phyloP scores from a whole-genome alignment of 148 eudicot genomes.

The Rhododendron griersonianum region DNA sequence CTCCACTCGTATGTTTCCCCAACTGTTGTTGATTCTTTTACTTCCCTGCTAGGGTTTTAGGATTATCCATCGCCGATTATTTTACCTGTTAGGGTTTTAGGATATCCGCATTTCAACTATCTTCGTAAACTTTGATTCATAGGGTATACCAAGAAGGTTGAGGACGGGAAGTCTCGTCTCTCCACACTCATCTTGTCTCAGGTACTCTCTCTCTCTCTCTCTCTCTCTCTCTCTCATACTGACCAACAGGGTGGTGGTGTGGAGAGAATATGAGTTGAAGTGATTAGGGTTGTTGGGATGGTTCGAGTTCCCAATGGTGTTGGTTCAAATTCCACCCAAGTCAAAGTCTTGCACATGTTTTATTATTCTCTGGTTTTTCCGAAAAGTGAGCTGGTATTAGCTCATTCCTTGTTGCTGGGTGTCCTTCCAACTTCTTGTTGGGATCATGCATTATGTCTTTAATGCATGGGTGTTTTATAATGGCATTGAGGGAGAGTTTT shows the following conservation, averaged over 20 bases:
- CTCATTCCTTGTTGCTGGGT: too few species aligned
- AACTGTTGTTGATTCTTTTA: background rate
- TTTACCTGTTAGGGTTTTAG: background rate
- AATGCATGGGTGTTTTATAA: too few species aligned
- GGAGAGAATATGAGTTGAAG: background rate
- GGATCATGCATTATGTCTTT: too few species aligned
- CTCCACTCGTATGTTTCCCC: conserved; percentile 70
- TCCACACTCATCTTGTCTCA: conserved; percentile 42
- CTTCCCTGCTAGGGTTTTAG: background rate
- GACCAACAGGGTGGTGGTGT: background rate
- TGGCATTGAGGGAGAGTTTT: too few species aligned
- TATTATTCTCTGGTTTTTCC: too few species aligned
- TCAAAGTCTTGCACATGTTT: too few species aligned
- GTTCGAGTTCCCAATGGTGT: too few species aligned
- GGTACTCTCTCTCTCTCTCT: conserved; percentile 24
- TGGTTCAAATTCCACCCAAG: too few species aligned
- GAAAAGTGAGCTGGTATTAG: too few species aligned
- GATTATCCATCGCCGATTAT: background rate
- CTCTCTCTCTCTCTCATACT: background rate
- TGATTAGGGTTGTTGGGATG: too few species aligned
- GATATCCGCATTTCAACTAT: background rate
- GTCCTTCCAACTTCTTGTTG: too few species aligned
- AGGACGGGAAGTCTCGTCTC: conserved; percentile 53
- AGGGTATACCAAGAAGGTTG: conserved; percentile 68
- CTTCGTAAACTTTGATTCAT: background rate